A percentile compares a stretch with the other conserved stretches of the same genome.
These are phyloP conservation scores for Colletotrichum cuscutae DNA, from an alignment of 2,329 filamentous ascomycete species.

Conservation along the genomic window DNA sequence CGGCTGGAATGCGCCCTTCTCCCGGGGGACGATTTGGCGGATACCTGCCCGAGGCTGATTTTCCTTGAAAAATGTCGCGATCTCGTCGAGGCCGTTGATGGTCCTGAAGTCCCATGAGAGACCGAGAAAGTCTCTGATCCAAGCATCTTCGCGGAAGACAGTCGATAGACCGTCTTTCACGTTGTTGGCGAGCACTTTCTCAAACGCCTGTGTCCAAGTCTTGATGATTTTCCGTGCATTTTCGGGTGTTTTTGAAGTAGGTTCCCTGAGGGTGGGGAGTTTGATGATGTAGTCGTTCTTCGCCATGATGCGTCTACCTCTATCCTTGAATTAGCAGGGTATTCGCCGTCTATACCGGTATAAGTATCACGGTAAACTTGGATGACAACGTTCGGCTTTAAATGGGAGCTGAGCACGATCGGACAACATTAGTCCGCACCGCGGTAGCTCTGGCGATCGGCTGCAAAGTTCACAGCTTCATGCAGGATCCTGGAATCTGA, in stretches of 20 bases:
- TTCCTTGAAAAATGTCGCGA: conserved; percentile 15
- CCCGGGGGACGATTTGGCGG: conserved; percentile 8
- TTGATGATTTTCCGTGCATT: background rate
- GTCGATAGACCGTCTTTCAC: background rate
- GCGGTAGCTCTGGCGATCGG: background rate
- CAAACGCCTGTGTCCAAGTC: conserved; percentile 1
- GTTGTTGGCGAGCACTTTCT: background rate
- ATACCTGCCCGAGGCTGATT: conserved; percentile 1
- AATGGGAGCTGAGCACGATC: background rate
- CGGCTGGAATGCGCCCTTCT: conserved; percentile 11
- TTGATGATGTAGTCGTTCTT: conserved; percentile 1
- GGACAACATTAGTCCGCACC: background rate
- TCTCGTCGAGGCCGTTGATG: conserved; percentile 12
- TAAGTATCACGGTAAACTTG: background rate
- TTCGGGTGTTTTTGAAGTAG: background rate
- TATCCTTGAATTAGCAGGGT: background rate
- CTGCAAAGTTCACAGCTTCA: background rate
- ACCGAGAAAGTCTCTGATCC: conserved; percentile 68
- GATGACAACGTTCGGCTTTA: background rate
- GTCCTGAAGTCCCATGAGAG: conserved; percentile 64
- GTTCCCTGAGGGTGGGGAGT: conserved; percentile 13
- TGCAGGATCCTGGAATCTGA: background rate
- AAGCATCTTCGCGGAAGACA: conserved; percentile 56
- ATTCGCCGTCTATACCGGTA: background rate
- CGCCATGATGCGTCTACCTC: background rate